phyloP scores from a whole-genome alignment of 73 alveolate genomes.

The Paramecium caudatum region DNA sequence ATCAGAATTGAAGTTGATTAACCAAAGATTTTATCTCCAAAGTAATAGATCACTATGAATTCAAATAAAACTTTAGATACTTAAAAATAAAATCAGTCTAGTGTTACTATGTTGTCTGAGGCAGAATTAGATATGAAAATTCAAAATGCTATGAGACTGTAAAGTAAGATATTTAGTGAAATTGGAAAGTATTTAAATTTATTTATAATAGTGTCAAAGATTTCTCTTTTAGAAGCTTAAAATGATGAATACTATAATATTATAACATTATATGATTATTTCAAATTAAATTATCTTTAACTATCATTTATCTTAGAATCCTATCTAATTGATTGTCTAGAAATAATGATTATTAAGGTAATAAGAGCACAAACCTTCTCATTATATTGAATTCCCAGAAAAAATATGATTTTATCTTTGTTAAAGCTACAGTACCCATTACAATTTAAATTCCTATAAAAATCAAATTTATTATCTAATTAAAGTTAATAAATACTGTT shows the following conservation, averaged over 20 bases:
- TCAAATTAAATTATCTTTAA: constrained; percentile 46
- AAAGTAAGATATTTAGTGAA: constrained; percentile 16
- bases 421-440: background rate
- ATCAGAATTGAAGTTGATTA: background rate
- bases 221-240: constrained; percentile 30
- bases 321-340: constrained; percentile 41
- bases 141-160: constrained; percentile 25
- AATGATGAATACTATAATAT: too few species aligned
- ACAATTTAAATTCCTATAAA: background rate
- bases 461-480: constrained; percentile 20
- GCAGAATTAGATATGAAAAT: constrained; percentile 50
- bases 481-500: background rate
- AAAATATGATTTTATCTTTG: background rate
- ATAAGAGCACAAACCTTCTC: background rate
- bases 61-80: too few species aligned
- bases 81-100: background rate
- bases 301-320: constrained; percentile 44
- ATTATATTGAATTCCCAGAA: constrained; percentile 55
- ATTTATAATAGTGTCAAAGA: background rate
- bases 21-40: too few species aligned
- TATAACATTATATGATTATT: too few species aligned
- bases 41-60: background rate
- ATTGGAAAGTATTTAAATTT: constrained; percentile 31
- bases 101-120: background rate
- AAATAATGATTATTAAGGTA: constrained; percentile 53